Evolutionary conservation across 768 basidiomycete species (phyloP), one percentile per base, ranked within the genome.

Genomic region (Leccinum fibrillosum): DNA sequence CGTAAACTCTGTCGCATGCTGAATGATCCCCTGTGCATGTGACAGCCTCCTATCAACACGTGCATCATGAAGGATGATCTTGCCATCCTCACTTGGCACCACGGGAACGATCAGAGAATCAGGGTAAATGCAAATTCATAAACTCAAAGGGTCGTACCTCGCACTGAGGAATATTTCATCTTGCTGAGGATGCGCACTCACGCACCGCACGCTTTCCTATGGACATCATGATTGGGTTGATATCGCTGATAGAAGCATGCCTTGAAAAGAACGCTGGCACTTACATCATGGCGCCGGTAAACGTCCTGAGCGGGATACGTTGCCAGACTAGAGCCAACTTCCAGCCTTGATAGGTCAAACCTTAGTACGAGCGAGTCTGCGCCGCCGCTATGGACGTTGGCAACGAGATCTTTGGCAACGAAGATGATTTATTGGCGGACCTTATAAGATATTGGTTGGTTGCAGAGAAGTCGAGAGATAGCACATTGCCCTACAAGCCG

Each of bases 131-230:
- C 57, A 62, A 56, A 65, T 56, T 57, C 45, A 48, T 47, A 53
- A 61, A 55, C 49, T 37, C 61, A 54, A 44, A 53, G 58, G 25
- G 55, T 55, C 66, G 59, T 58, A 85, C 89, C 87, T 83, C n/a
- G 82, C 87, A 61, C 82, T 88, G 59, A 92, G 64, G 60, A 87
- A 85, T 1, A 90, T 59, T 23, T 88, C 84, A 26, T 92, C 89
- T 44, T 84, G 79, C 37, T 72, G 72, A n/a, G 87, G 82, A 66
- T 90, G 88, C 44, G 85, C 83, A 7, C 85, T 77, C 45, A 92
- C 74, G 17, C 75, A 80, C 48, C 89, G 82, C 56, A 92, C 80
- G 60, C 77, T 85, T 11, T 82, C 86, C 90, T 92, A 62, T 66
- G 68, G 51, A 39, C 32, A 45, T 61, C 25, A 30, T 57, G 50